A percentile compares a stretch with the other conserved stretches of the same genome.
Conservation (phyloP, 352 stramenopile genomes). For the Ophiocytium majus region DNA sequence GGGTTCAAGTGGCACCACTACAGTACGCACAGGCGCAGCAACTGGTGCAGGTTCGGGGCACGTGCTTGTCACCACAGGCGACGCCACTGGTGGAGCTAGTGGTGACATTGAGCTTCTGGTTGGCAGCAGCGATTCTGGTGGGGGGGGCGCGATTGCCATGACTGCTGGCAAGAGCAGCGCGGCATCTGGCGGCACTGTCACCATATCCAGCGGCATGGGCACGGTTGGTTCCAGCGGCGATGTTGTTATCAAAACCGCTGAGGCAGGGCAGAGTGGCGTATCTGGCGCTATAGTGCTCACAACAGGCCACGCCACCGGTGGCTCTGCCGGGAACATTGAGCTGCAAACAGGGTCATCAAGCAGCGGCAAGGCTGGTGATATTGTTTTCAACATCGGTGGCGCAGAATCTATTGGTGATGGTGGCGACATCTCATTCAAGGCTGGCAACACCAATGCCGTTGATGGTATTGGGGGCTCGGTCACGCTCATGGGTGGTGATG, state of each 20-base stretch:
- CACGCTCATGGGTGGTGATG: conserved; percentile 51
- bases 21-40: conserved; percentile 66
- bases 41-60: conserved; percentile 46
- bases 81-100: conserved; percentile 63
- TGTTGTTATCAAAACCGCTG: conserved; percentile 47
- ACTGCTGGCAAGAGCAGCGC: conserved; percentile 43
- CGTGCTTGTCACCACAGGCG: conserved; percentile 69
- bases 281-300: conserved; percentile 51
- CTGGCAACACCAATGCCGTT: conserved; percentile 54
- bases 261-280: conserved; percentile 45
- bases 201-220: conserved; percentile 42
- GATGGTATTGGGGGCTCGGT: conserved; percentile 51
- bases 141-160: conserved; percentile 52
- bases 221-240: conserved; percentile 47
- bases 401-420: conserved; percentile 53
- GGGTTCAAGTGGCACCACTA: conserved; percentile 71
- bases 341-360: conserved; percentile 49
- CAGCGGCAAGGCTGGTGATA: conserved; percentile 59
- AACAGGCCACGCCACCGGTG: conserved; percentile 52
- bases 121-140: conserved; percentile 61
- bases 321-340: conserved; percentile 50
- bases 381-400: conserved; percentile 67
- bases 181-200: conserved; percentile 44
- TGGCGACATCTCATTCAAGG: conserved; percentile 51
- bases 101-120: conserved; percentile 69